Evolutionary conservation across 129 eudicot species (phyloP).

Genomic region (Saposhnikovia divaricata): DNA sequence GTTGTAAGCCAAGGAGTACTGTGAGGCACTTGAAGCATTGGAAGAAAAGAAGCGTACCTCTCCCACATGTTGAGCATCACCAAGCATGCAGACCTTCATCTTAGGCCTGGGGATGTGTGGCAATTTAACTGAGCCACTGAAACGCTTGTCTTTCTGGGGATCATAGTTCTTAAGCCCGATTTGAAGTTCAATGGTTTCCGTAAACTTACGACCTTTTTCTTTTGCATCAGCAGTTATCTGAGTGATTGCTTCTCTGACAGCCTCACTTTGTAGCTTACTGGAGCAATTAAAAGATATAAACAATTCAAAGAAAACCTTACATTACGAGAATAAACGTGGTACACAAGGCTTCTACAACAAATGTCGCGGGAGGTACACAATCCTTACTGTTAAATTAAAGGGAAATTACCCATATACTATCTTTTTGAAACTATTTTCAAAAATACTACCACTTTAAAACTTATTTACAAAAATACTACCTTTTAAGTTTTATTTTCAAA

Average conservation of each 20-base stretch:
- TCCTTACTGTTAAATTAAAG: background rate
- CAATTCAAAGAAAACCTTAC: background rate
- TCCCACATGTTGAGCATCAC: slow-evolving; percentile 58
- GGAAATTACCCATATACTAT: too few species aligned
- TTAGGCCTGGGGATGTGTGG: slow-evolving; percentile 55
- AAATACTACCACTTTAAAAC: too few species aligned
- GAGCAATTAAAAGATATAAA: background rate
- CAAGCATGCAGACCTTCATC: slow-evolving; percentile 56
- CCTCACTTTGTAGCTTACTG: slow-evolving; percentile 59
- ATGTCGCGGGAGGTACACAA: background rate
- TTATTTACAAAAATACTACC: too few species aligned
- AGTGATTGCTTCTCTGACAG: slow-evolving; percentile 46
- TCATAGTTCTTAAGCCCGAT: slow-evolving; percentile 54
- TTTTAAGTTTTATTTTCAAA: too few species aligned
- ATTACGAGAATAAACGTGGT: background rate
- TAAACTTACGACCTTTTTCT: slow-evolving; percentile 43
- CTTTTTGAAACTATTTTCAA: too few species aligned
- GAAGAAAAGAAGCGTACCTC: slow-evolving; percentile 23
- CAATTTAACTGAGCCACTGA: slow-evolving; percentile 43
- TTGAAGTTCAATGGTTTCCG: slow-evolving; percentile 46
- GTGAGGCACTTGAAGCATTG: background rate
- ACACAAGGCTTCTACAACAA: background rate
- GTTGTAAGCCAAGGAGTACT: background rate
- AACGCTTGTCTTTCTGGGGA: slow-evolving; percentile 59
- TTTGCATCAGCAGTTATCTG: slow-evolving; percentile 29